These are phyloP conservation scores for Albugo candida DNA, from an alignment of 352 stramenopile genomes.

Conservation along the genomic window DNA sequence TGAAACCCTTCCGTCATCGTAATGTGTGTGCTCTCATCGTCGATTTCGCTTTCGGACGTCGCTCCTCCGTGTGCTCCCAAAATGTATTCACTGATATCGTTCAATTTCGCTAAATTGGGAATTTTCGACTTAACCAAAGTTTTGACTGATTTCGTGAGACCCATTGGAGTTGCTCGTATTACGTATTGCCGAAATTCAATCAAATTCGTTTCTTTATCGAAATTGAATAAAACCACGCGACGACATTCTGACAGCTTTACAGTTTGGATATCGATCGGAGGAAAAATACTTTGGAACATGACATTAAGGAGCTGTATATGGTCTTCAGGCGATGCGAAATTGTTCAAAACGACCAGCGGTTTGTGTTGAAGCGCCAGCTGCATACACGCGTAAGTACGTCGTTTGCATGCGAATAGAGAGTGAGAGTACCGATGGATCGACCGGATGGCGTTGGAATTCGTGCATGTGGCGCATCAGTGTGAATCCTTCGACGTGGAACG, in stretches of 20 bases:
- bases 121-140: constrained; percentile 85
- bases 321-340: constrained; percentile 86
- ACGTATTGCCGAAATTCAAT: constrained; percentile 97
- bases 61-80: constrained; percentile 45
- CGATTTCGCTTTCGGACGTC: constrained; percentile 88
- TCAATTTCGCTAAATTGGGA: constrained; percentile 85
- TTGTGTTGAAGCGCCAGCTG: constrained; percentile 68
- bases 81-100: constrained; percentile 95
- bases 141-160: constrained; percentile 82
- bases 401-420: not conserved
- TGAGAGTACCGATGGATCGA: constrained; percentile 49
- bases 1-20: constrained; percentile 84
- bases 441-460: constrained; percentile 77
- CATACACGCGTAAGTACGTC: not conserved
- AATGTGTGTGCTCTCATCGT: constrained; percentile 86
- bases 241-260: constrained; percentile 90
- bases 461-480: constrained; percentile 86
- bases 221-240: constrained; percentile 95
- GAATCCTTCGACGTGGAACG: constrained; percentile 84
- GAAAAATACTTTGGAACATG: constrained; percentile 99
- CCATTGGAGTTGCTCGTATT: constrained; percentile 87
- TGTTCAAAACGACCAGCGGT: constrained; percentile 96
- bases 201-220: constrained; percentile 80
- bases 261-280: constrained; percentile 93
- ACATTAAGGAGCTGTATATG: constrained; percentile 91